These are phyloP conservation scores for Irpex lacteus DNA, from an alignment of 1,284 basidiomycete genomes.

Conservation along the genomic window DNA sequence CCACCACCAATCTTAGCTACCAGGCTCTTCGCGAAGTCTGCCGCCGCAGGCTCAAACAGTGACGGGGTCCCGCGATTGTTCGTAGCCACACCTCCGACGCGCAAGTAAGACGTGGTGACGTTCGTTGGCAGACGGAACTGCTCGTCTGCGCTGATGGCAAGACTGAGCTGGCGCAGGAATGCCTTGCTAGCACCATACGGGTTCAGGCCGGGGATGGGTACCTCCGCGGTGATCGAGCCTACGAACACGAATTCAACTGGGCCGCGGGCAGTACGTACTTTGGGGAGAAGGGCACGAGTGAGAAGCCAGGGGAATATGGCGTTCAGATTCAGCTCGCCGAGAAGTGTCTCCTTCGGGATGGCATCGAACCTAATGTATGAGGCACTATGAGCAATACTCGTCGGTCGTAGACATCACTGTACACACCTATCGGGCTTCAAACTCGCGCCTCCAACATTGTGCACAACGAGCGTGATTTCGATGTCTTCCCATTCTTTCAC, in stretches of 20 bases:
- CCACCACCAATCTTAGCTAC: conserved; percentile 15
- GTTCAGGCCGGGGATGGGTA: conserved; percentile 4
- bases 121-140: neutral
- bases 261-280: conserved; percentile 8
- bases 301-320: conserved; percentile 9
- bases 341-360: conserved; percentile 4
- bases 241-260: conserved; percentile 12
- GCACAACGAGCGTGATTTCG: conserved; percentile 28
- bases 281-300: conserved; percentile 11
- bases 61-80: neutral
- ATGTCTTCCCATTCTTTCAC: conserved; percentile 23
- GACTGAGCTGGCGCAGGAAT: conserved; percentile 8
- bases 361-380: conserved; percentile 1
- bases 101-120: neutral
- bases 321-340: conserved; percentile 8
- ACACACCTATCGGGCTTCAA: neutral
- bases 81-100: neutral
- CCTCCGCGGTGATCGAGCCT: conserved; percentile 6
- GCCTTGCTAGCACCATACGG: conserved; percentile 11
- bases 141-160: conserved; percentile 6
- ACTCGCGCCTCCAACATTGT: conserved; percentile 28
- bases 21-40: conserved; percentile 10
- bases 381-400: neutral
- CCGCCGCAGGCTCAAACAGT: conserved; percentile 7
- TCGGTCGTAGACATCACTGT: neutral